Percentiles rank a stretch among this genome's conserved stretches.
phyloP scores from a whole-genome alignment of 192 early-diverging fungal species.

The Geranomyces michiganensis region DNA sequence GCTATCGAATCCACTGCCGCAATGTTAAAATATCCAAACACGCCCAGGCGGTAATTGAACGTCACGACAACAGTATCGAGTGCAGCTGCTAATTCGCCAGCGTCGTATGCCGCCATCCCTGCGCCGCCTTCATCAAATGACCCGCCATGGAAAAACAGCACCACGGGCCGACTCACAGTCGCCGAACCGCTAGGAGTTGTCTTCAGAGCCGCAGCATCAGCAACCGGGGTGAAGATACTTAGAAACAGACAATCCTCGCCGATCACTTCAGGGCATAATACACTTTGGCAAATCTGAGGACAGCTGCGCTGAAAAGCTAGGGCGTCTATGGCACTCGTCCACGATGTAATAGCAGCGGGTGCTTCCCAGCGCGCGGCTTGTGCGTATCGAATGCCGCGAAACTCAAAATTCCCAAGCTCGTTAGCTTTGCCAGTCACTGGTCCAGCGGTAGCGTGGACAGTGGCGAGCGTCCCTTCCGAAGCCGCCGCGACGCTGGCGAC shows the following conservation, averaged over 20 bases:
- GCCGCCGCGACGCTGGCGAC: neutral
- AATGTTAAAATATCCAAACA: conserved; percentile 44
- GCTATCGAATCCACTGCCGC: neutral
- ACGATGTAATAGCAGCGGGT: conserved; percentile 4
- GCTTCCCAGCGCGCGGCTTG: conserved; percentile 31
- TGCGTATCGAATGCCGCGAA: conserved; percentile 33
- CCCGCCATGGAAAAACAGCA: conserved; percentile 47
- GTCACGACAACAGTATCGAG: conserved; percentile 38
- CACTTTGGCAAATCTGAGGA: conserved; percentile 35
- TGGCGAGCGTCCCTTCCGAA: conserved; percentile 6
- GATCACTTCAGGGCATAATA: conserved; percentile 29
- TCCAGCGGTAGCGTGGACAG: conserved; percentile 1
- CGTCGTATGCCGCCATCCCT: conserved; percentile 31
- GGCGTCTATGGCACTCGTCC: conserved; percentile 4
- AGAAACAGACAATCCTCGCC: conserved; percentile 49
- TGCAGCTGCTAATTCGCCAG: neutral
- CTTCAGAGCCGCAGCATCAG: neutral
- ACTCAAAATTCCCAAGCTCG: conserved; percentile 17
- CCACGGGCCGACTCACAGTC: conserved; percentile 11
- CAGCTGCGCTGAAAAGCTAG: conserved; percentile 24
- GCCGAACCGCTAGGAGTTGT: conserved; percentile 9
- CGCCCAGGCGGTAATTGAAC: conserved; percentile 50
- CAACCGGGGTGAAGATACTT: conserved; percentile 38
- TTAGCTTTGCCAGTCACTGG: conserved; percentile 6
- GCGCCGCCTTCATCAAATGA: conserved; percentile 39